phyloP scores from a whole-genome alignment of 345 rosid genomes.

The Salix suchowensis region DNA sequence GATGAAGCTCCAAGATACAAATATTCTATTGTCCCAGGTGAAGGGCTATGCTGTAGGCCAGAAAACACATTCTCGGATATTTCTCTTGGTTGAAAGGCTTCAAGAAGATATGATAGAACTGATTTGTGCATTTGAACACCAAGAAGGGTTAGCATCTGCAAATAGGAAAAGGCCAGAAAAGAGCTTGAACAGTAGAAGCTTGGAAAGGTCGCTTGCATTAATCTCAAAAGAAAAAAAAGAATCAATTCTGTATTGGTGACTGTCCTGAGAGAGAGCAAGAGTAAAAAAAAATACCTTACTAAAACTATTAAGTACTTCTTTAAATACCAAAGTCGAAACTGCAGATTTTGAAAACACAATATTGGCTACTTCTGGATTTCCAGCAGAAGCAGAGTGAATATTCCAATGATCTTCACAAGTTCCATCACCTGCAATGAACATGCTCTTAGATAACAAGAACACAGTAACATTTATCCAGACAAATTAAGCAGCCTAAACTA shows the following conservation, averaged over 20 bases:
- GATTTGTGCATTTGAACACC: constrained; percentile 43
- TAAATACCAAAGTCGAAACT: constrained; percentile 43
- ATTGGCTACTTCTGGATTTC: constrained; percentile 47
- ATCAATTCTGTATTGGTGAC: neutral
- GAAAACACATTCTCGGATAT: constrained; percentile 32
- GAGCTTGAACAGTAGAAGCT: neutral
- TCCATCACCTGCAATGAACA: constrained; percentile 44
- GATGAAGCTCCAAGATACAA: constrained; percentile 54
- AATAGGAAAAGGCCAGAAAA: neutral
- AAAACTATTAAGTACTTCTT: constrained; percentile 63
- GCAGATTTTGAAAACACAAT: constrained; percentile 44
- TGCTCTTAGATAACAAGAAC: constrained; percentile 17
- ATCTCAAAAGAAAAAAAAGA: too few relatives aligned
- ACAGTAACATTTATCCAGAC: neutral
- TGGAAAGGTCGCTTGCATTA: too few relatives aligned
- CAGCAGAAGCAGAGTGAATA: constrained; percentile 45
- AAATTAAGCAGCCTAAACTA: constrained; percentile 18
- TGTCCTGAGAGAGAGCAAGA: constrained; percentile 3
- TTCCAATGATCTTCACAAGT: constrained; percentile 67
- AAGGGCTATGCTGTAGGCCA: constrained; percentile 41
- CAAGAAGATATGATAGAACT: constrained; percentile 51
- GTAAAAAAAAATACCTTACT: constrained; percentile 46
- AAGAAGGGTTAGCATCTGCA: constrained; percentile 54
- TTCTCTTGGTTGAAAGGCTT: constrained; percentile 56
- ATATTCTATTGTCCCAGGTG: constrained; percentile 57